Conservation (phyloP, 2,329 filamentous ascomycete genomes). For the Xylaria sp. region DNA sequence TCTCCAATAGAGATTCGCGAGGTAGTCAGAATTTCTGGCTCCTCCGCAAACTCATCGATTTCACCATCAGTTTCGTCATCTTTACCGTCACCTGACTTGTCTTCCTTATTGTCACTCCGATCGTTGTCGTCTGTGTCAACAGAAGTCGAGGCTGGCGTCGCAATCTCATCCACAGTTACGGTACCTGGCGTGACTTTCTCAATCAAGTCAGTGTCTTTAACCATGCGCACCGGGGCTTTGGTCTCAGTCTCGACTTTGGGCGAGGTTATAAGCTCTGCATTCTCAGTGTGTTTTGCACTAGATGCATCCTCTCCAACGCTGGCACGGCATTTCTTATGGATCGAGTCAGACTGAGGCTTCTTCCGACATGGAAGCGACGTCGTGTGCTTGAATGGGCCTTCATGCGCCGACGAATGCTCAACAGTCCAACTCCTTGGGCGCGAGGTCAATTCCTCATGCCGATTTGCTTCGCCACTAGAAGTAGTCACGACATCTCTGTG, state of each 20-base stretch:
- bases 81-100: slow-evolving; percentile 30
- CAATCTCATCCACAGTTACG: slow-evolving; percentile 14
- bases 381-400: slow-evolving; percentile 32
- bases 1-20: slow-evolving; percentile 51
- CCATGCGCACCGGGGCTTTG: slow-evolving; percentile 1
- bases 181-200: slow-evolving; percentile 16
- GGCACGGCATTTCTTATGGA: background rate
- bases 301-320: background rate
- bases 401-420: slow-evolving; percentile 33
- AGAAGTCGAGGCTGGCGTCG: slow-evolving; percentile 9
- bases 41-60: slow-evolving; percentile 52
- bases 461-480: slow-evolving; percentile 58
- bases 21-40: slow-evolving; percentile 53
- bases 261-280: background rate
- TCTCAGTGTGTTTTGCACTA: background rate
- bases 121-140: slow-evolving; percentile 10
- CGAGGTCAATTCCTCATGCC: slow-evolving; percentile 33
- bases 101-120: slow-evolving; percentile 28
- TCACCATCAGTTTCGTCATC: slow-evolving; percentile 31
- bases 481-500: slow-evolving; percentile 59
- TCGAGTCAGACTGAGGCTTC: slow-evolving; percentile 18
- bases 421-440: slow-evolving; percentile 45
- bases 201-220: slow-evolving; percentile 1
- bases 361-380: slow-evolving; percentile 26
- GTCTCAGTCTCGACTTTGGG: slow-evolving; percentile 4